Conservation (phyloP, 805 yeast species). For the Ogataea zsoltii region DNA sequence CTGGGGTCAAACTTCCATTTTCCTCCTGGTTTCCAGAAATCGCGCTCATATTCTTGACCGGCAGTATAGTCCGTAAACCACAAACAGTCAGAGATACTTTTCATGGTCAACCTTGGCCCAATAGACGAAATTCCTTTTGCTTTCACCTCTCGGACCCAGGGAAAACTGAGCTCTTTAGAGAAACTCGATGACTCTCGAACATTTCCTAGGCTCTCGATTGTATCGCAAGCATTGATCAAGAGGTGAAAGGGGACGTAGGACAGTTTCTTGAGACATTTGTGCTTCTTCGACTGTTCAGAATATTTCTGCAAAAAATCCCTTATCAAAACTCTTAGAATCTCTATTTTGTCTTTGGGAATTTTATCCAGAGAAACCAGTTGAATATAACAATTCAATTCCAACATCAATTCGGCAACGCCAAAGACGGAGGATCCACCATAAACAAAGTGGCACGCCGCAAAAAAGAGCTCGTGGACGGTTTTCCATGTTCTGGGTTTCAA, state of each 20-base stretch:
- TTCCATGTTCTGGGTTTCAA: slow-evolving; percentile 14
- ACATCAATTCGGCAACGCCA: slow-evolving; percentile 8
- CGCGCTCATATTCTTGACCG: slow-evolving; percentile 8
- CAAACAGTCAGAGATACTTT: slow-evolving; percentile 17
- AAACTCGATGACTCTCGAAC: slow-evolving; percentile 10
- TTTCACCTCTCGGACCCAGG: slow-evolving; percentile 14
- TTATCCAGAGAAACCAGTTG: slow-evolving; percentile 6
- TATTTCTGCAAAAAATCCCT: slow-evolving; percentile 4
- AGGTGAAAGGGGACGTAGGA: slow-evolving; percentile 15
- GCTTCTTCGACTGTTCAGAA: slow-evolving; percentile 3
- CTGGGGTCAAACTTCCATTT: slow-evolving; percentile 16
- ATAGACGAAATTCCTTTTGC: slow-evolving; percentile 8
- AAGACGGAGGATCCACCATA: neutral
- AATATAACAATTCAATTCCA: slow-evolving; percentile 16
- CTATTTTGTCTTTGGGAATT: slow-evolving; percentile 1
- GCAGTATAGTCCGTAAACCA: slow-evolving; percentile 15
- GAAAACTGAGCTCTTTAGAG: slow-evolving; percentile 12
- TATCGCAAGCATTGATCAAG: slow-evolving; percentile 14
- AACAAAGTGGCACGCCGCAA: slow-evolving; percentile 11
- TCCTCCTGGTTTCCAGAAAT: slow-evolving; percentile 11
- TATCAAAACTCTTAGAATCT: slow-evolving; percentile 1
- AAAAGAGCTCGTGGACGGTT: slow-evolving; percentile 15
- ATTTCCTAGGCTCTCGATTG: neutral
- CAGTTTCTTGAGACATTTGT: slow-evolving; percentile 8
- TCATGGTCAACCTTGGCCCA: slow-evolving; percentile 12